A percentile compares a stretch with the other conserved stretches of the same genome.
phyloP scores from a whole-genome alignment of 805 yeast species.

The Trichomonascus vanleenenianus region DNA sequence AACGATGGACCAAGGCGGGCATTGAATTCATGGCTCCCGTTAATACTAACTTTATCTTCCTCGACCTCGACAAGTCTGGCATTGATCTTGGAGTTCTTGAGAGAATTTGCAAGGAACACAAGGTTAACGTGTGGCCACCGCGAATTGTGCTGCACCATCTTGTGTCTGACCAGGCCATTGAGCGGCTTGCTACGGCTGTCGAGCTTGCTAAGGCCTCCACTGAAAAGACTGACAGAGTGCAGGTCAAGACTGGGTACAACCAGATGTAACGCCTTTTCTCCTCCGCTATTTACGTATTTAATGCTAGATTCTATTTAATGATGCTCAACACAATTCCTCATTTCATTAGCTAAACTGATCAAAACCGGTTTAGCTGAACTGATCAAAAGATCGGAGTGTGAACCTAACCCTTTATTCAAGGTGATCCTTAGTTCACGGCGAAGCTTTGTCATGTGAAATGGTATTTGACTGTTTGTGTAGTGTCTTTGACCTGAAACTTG shows the following conservation, averaged over 20 bases:
- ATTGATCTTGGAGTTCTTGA: slow-evolving; percentile 51
- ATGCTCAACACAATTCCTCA: too few species aligned
- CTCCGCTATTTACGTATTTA: too few species aligned
- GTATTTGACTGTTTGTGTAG: too few species aligned
- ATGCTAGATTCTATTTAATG: too few species aligned
- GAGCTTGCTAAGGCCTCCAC: not conserved
- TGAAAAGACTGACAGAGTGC: not conserved
- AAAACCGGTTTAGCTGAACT: too few species aligned
- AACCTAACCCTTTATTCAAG: too few species aligned
- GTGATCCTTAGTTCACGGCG: too few species aligned
- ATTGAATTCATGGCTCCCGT: slow-evolving; percentile 64
- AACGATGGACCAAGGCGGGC: slow-evolving; percentile 30
- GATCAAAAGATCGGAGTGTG: too few species aligned
- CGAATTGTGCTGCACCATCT: slow-evolving; percentile 80
- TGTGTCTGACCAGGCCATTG: slow-evolving; percentile 46
- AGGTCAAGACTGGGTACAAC: not conserved
- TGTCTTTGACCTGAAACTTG: too few species aligned
- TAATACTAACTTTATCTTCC: slow-evolving; percentile 75
- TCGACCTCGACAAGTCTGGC: slow-evolving; percentile 43
- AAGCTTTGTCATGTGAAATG: too few species aligned
- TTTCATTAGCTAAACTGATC: too few species aligned
- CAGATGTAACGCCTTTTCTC: not conserved
- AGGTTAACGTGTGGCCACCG: slow-evolving; percentile 59
- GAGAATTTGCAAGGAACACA: slow-evolving; percentile 48
- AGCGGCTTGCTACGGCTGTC: slow-evolving; percentile 19